Evolutionary conservation across 345 rosid species (phyloP), one percentile per base, ranked within the genome.

Genomic region (Hibiscus mutabilis): DNA sequence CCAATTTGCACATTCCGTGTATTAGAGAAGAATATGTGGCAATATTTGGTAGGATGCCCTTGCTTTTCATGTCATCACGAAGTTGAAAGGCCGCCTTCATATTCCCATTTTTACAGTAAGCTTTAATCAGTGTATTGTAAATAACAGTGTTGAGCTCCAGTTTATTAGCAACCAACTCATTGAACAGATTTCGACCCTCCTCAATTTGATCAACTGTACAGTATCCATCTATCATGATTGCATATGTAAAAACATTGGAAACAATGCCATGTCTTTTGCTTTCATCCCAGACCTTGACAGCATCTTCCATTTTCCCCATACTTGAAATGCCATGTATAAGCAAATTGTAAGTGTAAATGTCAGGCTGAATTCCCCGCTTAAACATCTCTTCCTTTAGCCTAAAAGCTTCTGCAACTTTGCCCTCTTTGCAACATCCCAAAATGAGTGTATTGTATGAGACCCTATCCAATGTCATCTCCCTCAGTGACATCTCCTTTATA

Each of bases 161-260:
- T 56, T 83, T 74, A 73, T 66, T 77, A 37, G 72, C 60, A 21
- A 84, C 62, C 80, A 90, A 73, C 79, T 88, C 87, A 68, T 81
- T 77, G 69, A 90, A 88, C 68, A 90, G 57, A 18, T 82, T 86
- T 75, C 81, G 85, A 69, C 82, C 91, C 63, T 84, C 93, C 80
- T 90, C 88, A 70, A 85, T 62, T 77, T 80, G 85, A 57, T 81
- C 81, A 69, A 86, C 92, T 77, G 84, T 87, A 79, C 96, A 90
- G 60, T 80, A 90, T 49, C 96, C 94, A 77, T 80, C 87, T 63
- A 92, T 88, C 87, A 90, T 79, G 55, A 88, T 83, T 47, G 89
- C 88, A 68, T 90, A 88, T 12, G 94, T 78, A 81, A 78, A 75
- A 73, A 86, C 46, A 82, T 86, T 79, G 33, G 89, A 87, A 75